phyloP scores from a whole-genome alignment of 768 basidiomycete genomes.

The Amanita thiersii region DNA sequence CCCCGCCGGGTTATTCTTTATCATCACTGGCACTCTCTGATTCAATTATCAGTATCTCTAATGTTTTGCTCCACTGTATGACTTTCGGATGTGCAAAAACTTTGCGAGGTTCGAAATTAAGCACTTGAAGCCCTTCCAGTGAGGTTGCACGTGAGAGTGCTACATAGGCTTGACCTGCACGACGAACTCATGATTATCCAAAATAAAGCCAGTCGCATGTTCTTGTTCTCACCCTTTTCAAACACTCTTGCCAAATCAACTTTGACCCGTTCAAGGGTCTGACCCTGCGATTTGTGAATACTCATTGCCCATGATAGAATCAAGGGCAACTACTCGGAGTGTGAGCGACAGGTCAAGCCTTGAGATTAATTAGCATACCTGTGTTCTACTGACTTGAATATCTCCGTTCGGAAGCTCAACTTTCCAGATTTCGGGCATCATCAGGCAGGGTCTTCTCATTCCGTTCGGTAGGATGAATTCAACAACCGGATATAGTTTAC shows the following conservation, averaged over 20 bases:
- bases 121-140: conserved; percentile 77
- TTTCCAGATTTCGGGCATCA: conserved; percentile 76
- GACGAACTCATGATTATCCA: conserved; percentile 1
- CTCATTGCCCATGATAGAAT: conserved; percentile 97
- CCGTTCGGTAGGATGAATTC: conserved; percentile 64
- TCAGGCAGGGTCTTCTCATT: conserved; percentile 40
- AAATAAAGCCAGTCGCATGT: background rate
- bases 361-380: conserved; percentile 41
- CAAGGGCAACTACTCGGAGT: conserved; percentile 57
- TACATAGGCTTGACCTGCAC: conserved; percentile 81
- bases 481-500: conserved; percentile 57
- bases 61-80: conserved; percentile 59
- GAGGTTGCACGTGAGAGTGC: conserved; percentile 85
- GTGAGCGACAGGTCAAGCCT: conserved; percentile 1
- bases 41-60: conserved; percentile 19
- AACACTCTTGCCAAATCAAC: conserved; percentile 92
- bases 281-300: conserved; percentile 97
- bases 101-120: conserved; percentile 70
- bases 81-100: conserved; percentile 72
- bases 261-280: conserved; percentile 90
- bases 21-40: too few species aligned
- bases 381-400: conserved; percentile 67
- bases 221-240: conserved; percentile 57
- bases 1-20: too few species aligned
- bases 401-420: conserved; percentile 84